These are phyloP conservation scores for Candida broadrunensis DNA, from an alignment of 805 yeast species.

Conservation along the genomic window DNA sequence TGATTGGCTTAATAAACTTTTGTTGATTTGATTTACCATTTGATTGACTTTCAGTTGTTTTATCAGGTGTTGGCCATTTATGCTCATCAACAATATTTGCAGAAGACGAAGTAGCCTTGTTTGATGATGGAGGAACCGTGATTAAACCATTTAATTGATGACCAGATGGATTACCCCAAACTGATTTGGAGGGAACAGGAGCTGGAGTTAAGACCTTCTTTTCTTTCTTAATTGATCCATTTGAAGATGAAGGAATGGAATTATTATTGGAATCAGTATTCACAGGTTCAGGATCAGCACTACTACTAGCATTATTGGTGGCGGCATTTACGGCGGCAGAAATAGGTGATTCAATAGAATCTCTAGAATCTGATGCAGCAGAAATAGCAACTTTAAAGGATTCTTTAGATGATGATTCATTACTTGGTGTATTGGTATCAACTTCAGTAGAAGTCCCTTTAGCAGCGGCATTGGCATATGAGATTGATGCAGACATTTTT, in stretches of 20 bases:
- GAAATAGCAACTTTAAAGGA: no score
- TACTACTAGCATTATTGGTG: no score
- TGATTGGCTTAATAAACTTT: constrained; percentile 39
- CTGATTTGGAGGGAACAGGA: constrained; percentile 43
- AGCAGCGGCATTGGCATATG: constrained; percentile 44
- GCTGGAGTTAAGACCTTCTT: constrained; percentile 43
- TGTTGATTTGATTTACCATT: constrained; percentile 15
- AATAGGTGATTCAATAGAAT: constrained; percentile 3
- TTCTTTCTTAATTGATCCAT: constrained; percentile 13
- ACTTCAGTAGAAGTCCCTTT: constrained; percentile 18
- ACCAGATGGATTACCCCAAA: constrained; percentile 34
- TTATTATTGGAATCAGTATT: no score
- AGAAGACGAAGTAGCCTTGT: constrained; percentile 3
- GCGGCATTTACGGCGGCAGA: not conserved
- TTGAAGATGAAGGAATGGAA: constrained; percentile 5
- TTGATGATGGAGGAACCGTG: constrained; percentile 4
- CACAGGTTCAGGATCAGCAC: not conserved
- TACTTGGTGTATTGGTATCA: not conserved
- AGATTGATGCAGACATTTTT: constrained; percentile 24
- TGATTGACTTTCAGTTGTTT: constrained; percentile 14
- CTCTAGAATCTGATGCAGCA: no score
- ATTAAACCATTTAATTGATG: constrained; percentile 4
- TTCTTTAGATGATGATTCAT: no score
- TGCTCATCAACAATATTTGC: constrained; percentile 32
- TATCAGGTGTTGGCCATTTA: constrained; percentile 45